Base-by-base conservation (phyloP, 257 asterid genomes). In the Jaltomata sinuosa region DNA sequence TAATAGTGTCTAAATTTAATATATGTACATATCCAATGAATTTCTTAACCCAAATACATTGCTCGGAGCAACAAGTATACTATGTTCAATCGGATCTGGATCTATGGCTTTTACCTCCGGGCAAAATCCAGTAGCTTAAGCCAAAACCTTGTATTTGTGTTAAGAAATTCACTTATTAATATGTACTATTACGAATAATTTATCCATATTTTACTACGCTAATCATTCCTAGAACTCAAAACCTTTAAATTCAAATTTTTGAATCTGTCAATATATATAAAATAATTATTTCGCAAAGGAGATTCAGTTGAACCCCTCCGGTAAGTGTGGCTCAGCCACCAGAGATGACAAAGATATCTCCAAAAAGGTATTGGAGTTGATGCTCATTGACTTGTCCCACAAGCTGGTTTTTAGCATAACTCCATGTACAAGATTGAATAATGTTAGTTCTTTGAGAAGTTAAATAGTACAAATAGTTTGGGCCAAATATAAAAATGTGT, bases 321-420 rank as follows among this genome's bases (percentile, higher is more conserved):
- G 1, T 27, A 11, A 14, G 27, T 29, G 42, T 64, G 11, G 4
- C n/a, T 3, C 11, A 64, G 2, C 74, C 74, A 29, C 12, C 18
- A 31, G 12, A 29, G 72, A 64, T 64, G 72, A 64, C 22, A 15
- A 11, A 72, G 32, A 45, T 31, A 45, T 25, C 14, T 14, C 45
- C 21, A 5, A 53, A 57, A 85, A 49, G 27, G 57, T 83, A 92
- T 92, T 83, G 97, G 88, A 83, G 72, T 85, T 85, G 88, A 87
- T 86, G 91, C 84, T 79, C 76, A 79, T 92, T 90, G 90, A 92
- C 92, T 91, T 86, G 79, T 59, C 86, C 25, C 81, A 53, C 71
- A 61, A 85, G 61, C 5, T 47, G 84, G 83, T 80, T 64, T n/a
- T 54, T 84, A 83, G 87, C 82, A 77, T 42, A 81, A 53, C 78